Evolutionary conservation across 352 stramenopile genomes (phyloP), one percentile per base, ranked within the genome.

Genomic region (Phytophthora crassamura): DNA sequence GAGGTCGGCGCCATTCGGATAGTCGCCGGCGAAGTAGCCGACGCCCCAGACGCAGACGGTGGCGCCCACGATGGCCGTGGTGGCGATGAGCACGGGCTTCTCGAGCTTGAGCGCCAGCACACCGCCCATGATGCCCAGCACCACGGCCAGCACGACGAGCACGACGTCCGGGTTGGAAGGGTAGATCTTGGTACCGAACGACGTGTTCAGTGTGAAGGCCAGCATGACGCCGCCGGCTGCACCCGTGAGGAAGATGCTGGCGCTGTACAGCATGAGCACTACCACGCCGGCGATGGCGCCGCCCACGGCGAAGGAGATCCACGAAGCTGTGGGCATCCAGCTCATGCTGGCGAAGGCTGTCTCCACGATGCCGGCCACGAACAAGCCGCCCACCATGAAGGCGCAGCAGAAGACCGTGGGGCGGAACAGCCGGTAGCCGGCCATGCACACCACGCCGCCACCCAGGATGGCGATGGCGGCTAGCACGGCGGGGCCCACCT

Each of bases 331-430:
- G 8, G 70, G 66, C 56, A 86, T 78, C 77, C 81, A 90, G 18
- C 39, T 64, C 63, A 86, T 35, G 48, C 57, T 69, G 35, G 61
- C 49, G 51, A 90, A 90, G 14, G 78, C 69, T 4, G 62, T 62
- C n/a, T 87, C 86, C 11, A 89, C 46, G n/a, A 92, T 61, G 2
- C 77, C 74, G 1, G 78, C 68, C 3, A 87, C 72, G 33, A 88
- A 80, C 49, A 94, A 70, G 8, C 83, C 84, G n/a, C 82, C 84
- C 3, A 89, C 49, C 25, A 89, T 75, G 45, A 95, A 95, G 34
- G 77, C 84, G 55, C 74, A 91, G 52, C 80, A 75, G 42, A 93
- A 84, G 18, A 88, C 80, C 0, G 79, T 84, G 4, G 74, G 78
- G 8, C 82, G 84, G 54, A 89, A 77, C 15, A 88, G 73, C 0